Percentiles rank a stretch among this genome's conserved stretches.
Conservation (phyloP, 345 rosid species). For the Aethionema arabicum region DNA sequence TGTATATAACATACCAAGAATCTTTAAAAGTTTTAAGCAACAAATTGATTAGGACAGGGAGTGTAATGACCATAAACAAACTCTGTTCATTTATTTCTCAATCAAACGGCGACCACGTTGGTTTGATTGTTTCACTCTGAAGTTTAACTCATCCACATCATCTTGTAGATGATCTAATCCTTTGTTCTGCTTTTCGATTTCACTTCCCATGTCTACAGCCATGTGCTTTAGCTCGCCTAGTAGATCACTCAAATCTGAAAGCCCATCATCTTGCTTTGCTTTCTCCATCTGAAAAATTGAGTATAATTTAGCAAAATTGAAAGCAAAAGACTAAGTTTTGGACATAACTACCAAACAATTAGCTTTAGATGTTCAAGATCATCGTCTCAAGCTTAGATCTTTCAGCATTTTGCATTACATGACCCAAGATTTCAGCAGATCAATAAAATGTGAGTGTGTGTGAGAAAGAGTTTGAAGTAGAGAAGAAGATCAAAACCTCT, state of each 20-base stretch:
- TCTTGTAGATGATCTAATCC: constrained; percentile 60
- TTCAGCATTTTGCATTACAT: constrained; percentile 1
- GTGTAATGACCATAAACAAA: constrained; percentile 20
- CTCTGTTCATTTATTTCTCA: constrained; percentile 55
- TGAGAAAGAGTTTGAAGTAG: too few relatives aligned
- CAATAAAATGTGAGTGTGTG: too few relatives aligned
- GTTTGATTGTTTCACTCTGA: constrained; percentile 62
- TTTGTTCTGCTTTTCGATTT: constrained; percentile 75
- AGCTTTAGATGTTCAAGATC: constrained; percentile 3
- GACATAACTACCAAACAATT: not conserved
- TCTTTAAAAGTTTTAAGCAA: constrained; percentile 9
- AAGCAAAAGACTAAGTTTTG: not conserved
- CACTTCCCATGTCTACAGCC: constrained; percentile 94
- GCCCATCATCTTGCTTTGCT: constrained; percentile 82
- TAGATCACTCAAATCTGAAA: constrained; percentile 73
- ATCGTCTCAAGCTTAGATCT: constrained; percentile 3
- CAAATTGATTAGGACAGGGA: constrained; percentile 2
- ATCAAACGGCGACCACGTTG: constrained; percentile 69
- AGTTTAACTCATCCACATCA: constrained; percentile 66
- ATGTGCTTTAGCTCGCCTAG: constrained; percentile 80
- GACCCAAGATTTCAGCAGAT: not conserved
- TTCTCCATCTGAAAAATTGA: constrained; percentile 58
- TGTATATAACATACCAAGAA: constrained; percentile 23
- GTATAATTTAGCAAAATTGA: constrained; percentile 1
- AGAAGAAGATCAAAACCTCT: constrained; percentile 54